Percentiles rank a stretch among this genome's conserved stretches.
Conservation (phyloP, 2,329 filamentous ascomycete species). For the Aspergillus luchuensis region DNA sequence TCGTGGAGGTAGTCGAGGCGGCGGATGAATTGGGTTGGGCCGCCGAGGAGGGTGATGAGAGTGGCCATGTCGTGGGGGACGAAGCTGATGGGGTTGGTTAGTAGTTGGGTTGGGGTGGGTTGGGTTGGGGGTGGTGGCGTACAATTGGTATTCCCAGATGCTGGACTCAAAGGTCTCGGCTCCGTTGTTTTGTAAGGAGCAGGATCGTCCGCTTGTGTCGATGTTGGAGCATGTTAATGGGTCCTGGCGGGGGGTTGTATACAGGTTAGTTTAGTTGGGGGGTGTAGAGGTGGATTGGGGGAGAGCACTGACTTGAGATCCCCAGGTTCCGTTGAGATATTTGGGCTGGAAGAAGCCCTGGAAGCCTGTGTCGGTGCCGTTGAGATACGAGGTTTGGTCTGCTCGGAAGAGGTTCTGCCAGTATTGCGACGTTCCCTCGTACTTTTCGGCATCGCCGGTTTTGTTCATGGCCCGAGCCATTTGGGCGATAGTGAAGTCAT, state of each 20-base stretch:
- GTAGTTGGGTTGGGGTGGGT: too few relatives aligned
- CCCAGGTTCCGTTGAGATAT: constrained; percentile 70
- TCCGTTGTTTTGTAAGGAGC: constrained; percentile 37
- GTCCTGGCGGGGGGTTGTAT: constrained; percentile 44
- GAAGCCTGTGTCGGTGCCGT: constrained; percentile 66
- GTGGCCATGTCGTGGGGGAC: constrained; percentile 52
- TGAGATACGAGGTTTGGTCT: constrained; percentile 60
- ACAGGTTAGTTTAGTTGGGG: too few relatives aligned
- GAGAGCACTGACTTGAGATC: constrained; percentile 52
- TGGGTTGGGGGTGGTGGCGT: constrained; percentile 44
- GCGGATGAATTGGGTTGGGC: constrained; percentile 55
- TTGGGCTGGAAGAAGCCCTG: constrained; percentile 72
- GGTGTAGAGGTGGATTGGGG: too few relatives aligned
- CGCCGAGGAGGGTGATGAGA: constrained; percentile 62
- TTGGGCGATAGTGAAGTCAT: constrained; percentile 68
- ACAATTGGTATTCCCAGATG: constrained; percentile 49
- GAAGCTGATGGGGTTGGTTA: constrained; percentile 51
- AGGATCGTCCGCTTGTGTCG: constrained; percentile 47
- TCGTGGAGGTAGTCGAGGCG: constrained; percentile 68
- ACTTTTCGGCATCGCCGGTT: constrained; percentile 59
- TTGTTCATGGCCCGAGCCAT: constrained; percentile 62
- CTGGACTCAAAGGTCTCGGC: constrained; percentile 39
- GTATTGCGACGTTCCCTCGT: constrained; percentile 60
- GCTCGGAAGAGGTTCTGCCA: constrained; percentile 70
- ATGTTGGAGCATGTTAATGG: constrained; percentile 57